These are phyloP conservation scores for Tritrichomonas musculus DNA, from an alignment of 208 protist species.

Conservation along the genomic window DNA sequence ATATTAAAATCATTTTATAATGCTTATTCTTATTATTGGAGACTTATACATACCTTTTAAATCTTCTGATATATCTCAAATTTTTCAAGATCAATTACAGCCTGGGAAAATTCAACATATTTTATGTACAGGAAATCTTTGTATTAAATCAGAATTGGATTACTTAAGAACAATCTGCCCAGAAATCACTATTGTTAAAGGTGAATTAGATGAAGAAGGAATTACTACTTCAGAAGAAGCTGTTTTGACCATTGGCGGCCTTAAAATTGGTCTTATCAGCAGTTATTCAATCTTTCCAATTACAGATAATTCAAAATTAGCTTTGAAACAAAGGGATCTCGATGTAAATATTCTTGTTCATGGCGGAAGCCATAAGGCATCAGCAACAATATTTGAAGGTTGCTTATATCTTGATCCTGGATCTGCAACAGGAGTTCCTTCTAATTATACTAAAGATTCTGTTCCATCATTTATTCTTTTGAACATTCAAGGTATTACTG, in stretches of 20 bases:
- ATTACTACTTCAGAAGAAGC: slow-evolving; percentile 64
- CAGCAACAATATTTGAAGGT: slow-evolving; percentile 77
- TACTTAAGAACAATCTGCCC: slow-evolving; percentile 81
- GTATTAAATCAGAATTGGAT: slow-evolving; percentile 68
- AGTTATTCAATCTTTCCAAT: slow-evolving; percentile 72
- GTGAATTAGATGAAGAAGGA: slow-evolving; percentile 82
- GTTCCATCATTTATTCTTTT: slow-evolving; percentile 45
- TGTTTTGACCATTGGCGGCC: slow-evolving; percentile 81
- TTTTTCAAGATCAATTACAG: neutral
- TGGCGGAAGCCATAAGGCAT: slow-evolving; percentile 78
- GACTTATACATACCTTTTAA: neutral
- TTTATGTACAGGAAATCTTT: slow-evolving; percentile 96
- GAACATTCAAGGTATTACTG: slow-evolving; percentile 43
- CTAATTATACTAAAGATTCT: neutral
- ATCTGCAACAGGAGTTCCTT: slow-evolving; percentile 77
- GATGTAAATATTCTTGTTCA: slow-evolving; percentile 93
- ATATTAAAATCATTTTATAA: neutral
- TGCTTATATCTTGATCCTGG: slow-evolving; percentile 95
- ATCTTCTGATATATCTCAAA: neutral
- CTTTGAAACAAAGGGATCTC: slow-evolving; percentile 80
- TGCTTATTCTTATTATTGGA: neutral
- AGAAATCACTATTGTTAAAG: slow-evolving; percentile 86
- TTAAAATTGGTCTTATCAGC: slow-evolving; percentile 91
- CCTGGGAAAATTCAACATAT: slow-evolving; percentile 87
- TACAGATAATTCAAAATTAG: slow-evolving; percentile 1